Percentiles rank a stretch among this genome's conserved stretches.
These are phyloP conservation scores for Flaveria sonorensis DNA, from an alignment of 129 eudicot species.

Conservation along the genomic window DNA sequence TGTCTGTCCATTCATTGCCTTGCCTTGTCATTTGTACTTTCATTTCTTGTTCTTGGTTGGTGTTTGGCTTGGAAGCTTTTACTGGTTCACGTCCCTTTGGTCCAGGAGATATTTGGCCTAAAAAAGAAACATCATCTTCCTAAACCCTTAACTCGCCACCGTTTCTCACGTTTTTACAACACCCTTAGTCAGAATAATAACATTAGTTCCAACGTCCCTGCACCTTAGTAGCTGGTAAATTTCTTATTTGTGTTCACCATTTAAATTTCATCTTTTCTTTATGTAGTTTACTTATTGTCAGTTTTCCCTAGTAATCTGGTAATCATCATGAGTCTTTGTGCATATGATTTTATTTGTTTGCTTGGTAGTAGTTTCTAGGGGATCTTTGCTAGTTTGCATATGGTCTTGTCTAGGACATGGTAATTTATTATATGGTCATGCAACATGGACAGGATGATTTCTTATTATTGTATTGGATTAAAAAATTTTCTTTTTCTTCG, in stretches of 20 bases:
- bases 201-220: conserved; percentile 8
- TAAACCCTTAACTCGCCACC: conserved; percentile 52
- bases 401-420: background rate
- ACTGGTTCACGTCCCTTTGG: conserved; percentile 81
- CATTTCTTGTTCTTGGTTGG: conserved; percentile 58
- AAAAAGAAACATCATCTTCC: conserved; percentile 60
- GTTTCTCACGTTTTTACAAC: conserved; percentile 57
- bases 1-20: conserved; percentile 54
- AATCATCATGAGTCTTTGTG: conserved; percentile 9
- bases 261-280: background rate
- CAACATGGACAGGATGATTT: background rate
- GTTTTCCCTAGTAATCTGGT: background rate
- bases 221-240: conserved; percentile 22
- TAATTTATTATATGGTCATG: background rate
- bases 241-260: background rate
- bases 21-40: conserved; percentile 47
- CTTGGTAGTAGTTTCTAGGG: background rate
- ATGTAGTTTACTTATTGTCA: background rate
- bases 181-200: conserved; percentile 17
- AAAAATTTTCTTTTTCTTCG: background rate
- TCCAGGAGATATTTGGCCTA: conserved; percentile 84
- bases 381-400: background rate
- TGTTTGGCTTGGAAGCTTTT: conserved; percentile 83
- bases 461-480: background rate
- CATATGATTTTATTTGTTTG: conserved; percentile 9